Evolutionary conservation across 257 asterid genomes (phyloP), one percentile per base, ranked within the genome.

Genomic region (Agastache rugosa): DNA sequence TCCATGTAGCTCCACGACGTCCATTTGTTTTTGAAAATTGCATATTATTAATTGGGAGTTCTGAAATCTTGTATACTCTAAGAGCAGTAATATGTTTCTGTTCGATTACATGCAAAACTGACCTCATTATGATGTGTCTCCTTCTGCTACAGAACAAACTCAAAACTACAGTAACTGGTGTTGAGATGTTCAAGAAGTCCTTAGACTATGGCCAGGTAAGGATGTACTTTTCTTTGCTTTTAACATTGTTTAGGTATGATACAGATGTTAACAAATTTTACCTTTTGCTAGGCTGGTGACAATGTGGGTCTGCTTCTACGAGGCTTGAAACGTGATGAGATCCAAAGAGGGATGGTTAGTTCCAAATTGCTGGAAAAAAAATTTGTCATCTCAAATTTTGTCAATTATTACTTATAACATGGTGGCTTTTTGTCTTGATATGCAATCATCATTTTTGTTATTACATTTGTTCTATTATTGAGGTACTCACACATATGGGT

Each of bases 151-250:
- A 95, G 99, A 90, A 89, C 56, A 89, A 85, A 78, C 19, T 87
- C 60, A 95, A 95, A 86, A 88, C 97, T 69, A 85, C 89, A 12
- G 98, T 91, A 42, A 95, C 99, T 76, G 99, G 99, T 59, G 99
- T 95, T 60, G 98, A 95, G 83, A 95, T 95, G 99, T 95, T 95
- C 90, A 95, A 91, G 88, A 95, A 95, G 89, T 89, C 87, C 29
- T 82, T 95, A 81, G 99, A 95, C 83, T 50, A 35, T 82, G 99
- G 99, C 70, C 97, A 95, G 87, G 99, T 93, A 76, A 85, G 80
- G 31, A 37, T 34, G 48, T 60, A 47, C 42, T 54, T 60, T 12
- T 53, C 29, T 61, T 45, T 10, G 56, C 60, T 25, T 42, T 19
- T 23, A n/a, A 20, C 37, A 11, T 12, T 53, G 29, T 37, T 12